Conservation (phyloP, 202 grass and related monocot genomes). For the Setaria viridis region DNA sequence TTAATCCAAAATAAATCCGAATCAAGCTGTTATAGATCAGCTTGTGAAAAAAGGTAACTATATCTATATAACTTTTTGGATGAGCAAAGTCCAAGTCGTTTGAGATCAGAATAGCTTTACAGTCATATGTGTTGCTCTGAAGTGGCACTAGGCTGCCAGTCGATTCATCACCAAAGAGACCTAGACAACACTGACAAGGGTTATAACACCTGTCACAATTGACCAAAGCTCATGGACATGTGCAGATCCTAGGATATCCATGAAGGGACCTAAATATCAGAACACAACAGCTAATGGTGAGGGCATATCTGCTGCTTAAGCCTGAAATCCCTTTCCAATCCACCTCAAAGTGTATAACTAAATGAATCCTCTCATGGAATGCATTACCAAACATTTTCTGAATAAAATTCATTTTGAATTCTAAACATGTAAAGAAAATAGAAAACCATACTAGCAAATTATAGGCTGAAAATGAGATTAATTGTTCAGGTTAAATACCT, state of each 20-base stretch:
- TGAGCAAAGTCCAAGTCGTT: background rate
- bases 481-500: slow-evolving; percentile 54
- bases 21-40: background rate
- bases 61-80: background rate
- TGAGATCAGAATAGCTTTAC: slow-evolving; percentile 15
- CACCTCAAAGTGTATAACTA: slow-evolving; percentile 15
- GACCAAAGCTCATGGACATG: slow-evolving; percentile 16
- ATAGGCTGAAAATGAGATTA: slow-evolving; percentile 14
- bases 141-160: slow-evolving; percentile 7
- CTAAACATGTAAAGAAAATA: slow-evolving; percentile 8
- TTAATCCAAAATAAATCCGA: slow-evolving; percentile 1
- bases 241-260: slow-evolving; percentile 12
- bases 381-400: slow-evolving; percentile 25
- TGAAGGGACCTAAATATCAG: slow-evolving; percentile 1
- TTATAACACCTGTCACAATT: background rate
- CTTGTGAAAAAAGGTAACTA: background rate
- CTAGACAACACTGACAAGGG: background rate
- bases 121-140: background rate
- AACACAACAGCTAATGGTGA: background rate
- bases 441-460: background rate
- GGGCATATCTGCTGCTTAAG: slow-evolving; percentile 11
- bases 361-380: slow-evolving; percentile 11
- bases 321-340: slow-evolving; percentile 13
- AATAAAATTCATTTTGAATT: background rate
- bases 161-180: background rate